Percentiles rank a stretch among this genome's conserved stretches.
Conservation (phyloP, 345 rosid genomes). For the Viola odorata region DNA sequence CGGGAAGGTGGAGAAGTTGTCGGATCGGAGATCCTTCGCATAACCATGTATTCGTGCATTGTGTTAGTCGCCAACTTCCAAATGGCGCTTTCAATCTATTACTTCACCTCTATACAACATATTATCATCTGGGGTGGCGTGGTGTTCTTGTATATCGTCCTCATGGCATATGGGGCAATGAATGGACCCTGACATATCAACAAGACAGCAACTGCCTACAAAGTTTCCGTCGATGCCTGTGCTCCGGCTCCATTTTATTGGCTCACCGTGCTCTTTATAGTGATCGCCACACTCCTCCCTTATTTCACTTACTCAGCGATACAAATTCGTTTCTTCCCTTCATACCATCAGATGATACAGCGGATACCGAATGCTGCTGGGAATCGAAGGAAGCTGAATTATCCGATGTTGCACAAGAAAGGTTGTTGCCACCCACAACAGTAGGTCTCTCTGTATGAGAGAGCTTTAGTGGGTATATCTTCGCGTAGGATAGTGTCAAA, state of each 20-base stretch:
- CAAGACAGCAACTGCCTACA: conserved; percentile 80
- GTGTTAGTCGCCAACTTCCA: conserved; percentile 93
- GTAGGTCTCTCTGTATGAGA: conserved; percentile 76
- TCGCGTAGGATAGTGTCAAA: too few relatives aligned
- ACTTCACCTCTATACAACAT: conserved; percentile 87
- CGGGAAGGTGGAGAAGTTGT: conserved; percentile 73
- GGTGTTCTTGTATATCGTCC: conserved; percentile 69
- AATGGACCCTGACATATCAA: conserved; percentile 59
- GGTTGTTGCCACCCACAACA: conserved; percentile 63
- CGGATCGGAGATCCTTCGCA: conserved; percentile 66
- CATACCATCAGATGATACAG: conserved; percentile 88
- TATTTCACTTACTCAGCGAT: conserved; percentile 62
- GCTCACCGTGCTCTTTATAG: conserved; percentile 55
- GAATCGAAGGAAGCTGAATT: conserved; percentile 75
- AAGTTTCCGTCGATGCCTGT: conserved; percentile 72
- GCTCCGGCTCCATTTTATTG: conserved; percentile 79
- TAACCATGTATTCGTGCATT: conserved; percentile 82
- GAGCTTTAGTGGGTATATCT: too few relatives aligned
- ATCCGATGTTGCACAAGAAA: conserved; percentile 70
- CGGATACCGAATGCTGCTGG: conserved; percentile 67
- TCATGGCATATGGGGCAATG: conserved; percentile 78
- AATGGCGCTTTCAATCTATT: conserved; percentile 76
- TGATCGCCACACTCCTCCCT: conserved; percentile 57
- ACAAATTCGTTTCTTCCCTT: conserved; percentile 79
- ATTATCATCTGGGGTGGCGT: conserved; percentile 91